Base-by-base conservation (phyloP, 805 yeast genomes). In the Candida maris region DNA sequence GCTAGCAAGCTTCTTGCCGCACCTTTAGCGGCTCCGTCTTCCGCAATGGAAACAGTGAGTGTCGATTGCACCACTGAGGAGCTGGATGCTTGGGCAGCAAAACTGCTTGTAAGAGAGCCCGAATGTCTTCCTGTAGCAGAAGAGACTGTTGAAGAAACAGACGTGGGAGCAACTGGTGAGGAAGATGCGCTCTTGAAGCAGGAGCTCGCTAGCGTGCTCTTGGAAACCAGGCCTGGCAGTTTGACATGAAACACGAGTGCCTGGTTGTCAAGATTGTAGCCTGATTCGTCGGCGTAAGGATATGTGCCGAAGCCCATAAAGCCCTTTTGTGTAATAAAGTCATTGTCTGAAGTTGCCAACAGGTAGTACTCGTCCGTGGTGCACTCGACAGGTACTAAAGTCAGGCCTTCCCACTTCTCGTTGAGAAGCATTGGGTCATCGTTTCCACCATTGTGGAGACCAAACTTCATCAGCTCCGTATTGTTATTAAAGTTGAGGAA, bases 381-480 rank as follows among this genome's bases (percentile, higher is more conserved):
- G 34, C 61, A 54, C 30, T 52, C 48, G 27, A 56, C 47, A 17
- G 64, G 62, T 35, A 59, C 46, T 29, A 57, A 38, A 12, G 55
- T 44, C 35, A 59, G 38, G 35, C 60, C 61, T 37, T 59, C 64
- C 64, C 62, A 59, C 37, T 59, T 59, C 33, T 58, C 62, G 37
- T 59, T 59, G 22, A 59, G 37, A 30, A 57, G 38, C 14, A 20
- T 22, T 6, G 28, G 24, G 38, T 56, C 56, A 26, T 49, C 49
- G 3, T 29, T 51, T 30, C 62, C 64, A 35, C 64, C 64, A 39
- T 58, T 59, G 39, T 56, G 62, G 20, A 57, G 41, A 14, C 62
- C 62, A 42, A 58, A 59, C 29, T 57, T 59, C 21, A 37, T 32
- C 30, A 59, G 44, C 38, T 56, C 56, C 10, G 48, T 35, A 14